phyloP scores from a whole-genome alignment of 1,139 yeast species.

The Blastobotrys illinoisensis region DNA sequence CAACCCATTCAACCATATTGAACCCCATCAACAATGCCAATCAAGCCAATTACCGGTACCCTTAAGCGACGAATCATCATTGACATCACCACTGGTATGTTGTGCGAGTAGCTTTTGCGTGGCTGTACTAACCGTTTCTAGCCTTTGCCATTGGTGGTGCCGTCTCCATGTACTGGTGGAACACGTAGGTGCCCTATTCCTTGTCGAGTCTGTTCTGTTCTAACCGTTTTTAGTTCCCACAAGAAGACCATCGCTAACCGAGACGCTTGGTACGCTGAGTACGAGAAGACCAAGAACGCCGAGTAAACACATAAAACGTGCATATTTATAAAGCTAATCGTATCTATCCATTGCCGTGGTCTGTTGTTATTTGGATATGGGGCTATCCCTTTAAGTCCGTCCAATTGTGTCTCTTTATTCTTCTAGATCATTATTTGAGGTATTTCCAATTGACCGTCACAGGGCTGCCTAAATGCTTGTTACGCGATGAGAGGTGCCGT shows the following conservation, averaged over 20 bases:
- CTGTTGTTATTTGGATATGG: too few relatives aligned
- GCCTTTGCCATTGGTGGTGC: constrained; percentile 42
- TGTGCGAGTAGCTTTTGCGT: neutral
- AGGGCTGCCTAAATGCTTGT: too few relatives aligned
- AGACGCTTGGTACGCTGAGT: constrained; percentile 80
- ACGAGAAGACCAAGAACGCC: constrained; percentile 65
- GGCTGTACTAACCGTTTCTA: constrained; percentile 2
- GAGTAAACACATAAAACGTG: constrained; percentile 10
- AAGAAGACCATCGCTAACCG: constrained; percentile 63
- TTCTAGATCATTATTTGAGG: too few relatives aligned
- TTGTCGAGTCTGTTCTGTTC: neutral
- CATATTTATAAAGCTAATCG: neutral
- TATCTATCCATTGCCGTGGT: neutral
- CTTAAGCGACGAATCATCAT: constrained; percentile 76
- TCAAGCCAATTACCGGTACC: constrained; percentile 86
- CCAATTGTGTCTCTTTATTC: too few relatives aligned
- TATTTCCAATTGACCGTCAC: too few relatives aligned
- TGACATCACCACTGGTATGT: constrained; percentile 64
- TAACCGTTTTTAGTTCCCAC: constrained; percentile 44
- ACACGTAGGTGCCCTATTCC: constrained; percentile 32
- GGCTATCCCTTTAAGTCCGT: neutral
- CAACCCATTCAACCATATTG: constrained; percentile 3
- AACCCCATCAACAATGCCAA: constrained; percentile 19
- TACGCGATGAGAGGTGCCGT: too few relatives aligned
- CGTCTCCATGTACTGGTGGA: constrained; percentile 64